Evolutionary conservation across 768 basidiomycete genomes (phyloP), one percentile per base, ranked within the genome.

Genomic region (Pleurotus tuoliensis): DNA sequence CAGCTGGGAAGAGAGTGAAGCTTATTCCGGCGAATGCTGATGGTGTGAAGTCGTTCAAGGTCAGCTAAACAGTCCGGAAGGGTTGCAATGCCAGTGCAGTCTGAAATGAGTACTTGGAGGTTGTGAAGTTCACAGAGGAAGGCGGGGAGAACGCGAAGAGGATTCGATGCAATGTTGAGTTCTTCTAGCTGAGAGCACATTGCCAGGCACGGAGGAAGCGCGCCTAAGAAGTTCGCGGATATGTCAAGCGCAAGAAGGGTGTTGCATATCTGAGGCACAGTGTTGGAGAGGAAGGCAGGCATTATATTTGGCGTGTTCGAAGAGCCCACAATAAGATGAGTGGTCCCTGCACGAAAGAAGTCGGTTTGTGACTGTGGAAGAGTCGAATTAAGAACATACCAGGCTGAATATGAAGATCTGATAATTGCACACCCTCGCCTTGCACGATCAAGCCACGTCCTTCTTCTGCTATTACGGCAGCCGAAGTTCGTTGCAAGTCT

Each of bases 201-300:
- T n/a, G 85, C 84, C 45, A 99, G 81, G 15, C 87, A 82, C 16
- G 88, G 86, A 9, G 97, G 94, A 46, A 99, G 74, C 37, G 88
- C 88, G 43, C 83, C 82, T 47, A 96, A 80, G 63, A 89, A 88
- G 69, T 95, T 95, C 60, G 86, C 84, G 34, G 94, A 94, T 41
- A 99, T 89, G 71, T 99, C 97, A 45, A 98, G 82, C 8, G 92
- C 94, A 56, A 99, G 84, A 44, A 99, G 82, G 24, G 90, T 87
- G 50, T 80, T 75, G 45, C 81, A 78, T 57, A 95, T 90, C 59
- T 83, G 81, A 22, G 92, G 91, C 3, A 98, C 73, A 5, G 79
- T 77, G 52, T 68, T 75, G 9, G 84, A 79, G 55, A 98, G 79
- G 67, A 95, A 92, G 2, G 81, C 64, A 16, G 91, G 88, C 56